Evolutionary conservation across 805 yeast species (phyloP).

Genomic region (Zygosaccharomyces kombuchaensis): DNA sequence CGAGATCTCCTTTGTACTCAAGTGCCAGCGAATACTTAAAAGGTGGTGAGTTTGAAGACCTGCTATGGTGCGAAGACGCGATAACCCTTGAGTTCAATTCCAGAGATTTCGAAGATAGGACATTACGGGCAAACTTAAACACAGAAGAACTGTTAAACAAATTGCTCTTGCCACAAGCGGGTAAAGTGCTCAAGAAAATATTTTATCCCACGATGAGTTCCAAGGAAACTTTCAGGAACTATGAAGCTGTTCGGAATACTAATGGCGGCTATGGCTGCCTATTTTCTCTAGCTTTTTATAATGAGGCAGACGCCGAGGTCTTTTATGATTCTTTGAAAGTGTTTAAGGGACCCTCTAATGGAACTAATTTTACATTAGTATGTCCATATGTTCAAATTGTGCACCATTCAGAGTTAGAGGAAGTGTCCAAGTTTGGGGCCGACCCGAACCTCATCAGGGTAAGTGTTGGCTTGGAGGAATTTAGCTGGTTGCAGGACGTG

Average conservation of each 20-base stretch:
- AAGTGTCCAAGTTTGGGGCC: conserved; percentile 73
- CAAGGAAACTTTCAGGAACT: conserved; percentile 10
- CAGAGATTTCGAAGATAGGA: conserved; percentile 70
- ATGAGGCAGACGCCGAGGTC: conserved; percentile 9
- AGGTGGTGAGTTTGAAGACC: conserved; percentile 52
- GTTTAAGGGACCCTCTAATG: conserved; percentile 76
- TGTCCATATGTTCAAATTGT: conserved; percentile 84
- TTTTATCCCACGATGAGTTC: conserved; percentile 14
- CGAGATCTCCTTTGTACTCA: conserved; percentile 46
- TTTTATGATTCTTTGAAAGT: conserved; percentile 13
- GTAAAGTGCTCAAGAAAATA: conserved; percentile 9
- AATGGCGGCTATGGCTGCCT: conserved; percentile 15
- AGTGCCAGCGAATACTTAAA: conserved; percentile 47
- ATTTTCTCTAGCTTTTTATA: conserved; percentile 10
- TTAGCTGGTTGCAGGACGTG: conserved; percentile 45
- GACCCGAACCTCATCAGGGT: conserved; percentile 69
- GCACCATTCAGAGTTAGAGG: conserved; percentile 75
- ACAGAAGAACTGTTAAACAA: conserved; percentile 31
- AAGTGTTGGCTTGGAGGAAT: conserved; percentile 77
- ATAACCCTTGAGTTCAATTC: conserved; percentile 84
- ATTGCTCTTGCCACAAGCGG: conserved; percentile 9
- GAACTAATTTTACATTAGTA: conserved; percentile 81
- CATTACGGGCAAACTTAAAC: conserved; percentile 44
- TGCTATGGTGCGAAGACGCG: conserved; percentile 89
- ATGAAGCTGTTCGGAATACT: conserved; percentile 9